Evolutionary conservation across 768 basidiomycete species (phyloP).

Genomic region (Mycena filopes): DNA sequence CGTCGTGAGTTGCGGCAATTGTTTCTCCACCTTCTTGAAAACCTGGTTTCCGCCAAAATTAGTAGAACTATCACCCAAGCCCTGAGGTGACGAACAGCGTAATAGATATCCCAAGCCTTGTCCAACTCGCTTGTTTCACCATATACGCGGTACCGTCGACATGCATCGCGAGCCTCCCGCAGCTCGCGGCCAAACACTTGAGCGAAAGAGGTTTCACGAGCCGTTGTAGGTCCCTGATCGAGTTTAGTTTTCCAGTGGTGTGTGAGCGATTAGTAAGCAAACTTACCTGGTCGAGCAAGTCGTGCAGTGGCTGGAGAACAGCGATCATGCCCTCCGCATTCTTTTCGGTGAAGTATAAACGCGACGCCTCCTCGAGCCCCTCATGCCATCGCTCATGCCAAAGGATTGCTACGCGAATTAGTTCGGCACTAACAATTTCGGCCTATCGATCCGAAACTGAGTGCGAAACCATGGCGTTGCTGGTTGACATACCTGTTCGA

Average conservation of each 20-base stretch:
- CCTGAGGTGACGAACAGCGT: slow-evolving; percentile 67
- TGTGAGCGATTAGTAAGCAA: background rate
- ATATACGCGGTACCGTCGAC: slow-evolving; percentile 84
- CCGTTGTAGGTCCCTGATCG: slow-evolving; percentile 88
- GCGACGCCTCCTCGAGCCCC: slow-evolving; percentile 96
- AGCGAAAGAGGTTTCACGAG: slow-evolving; percentile 93
- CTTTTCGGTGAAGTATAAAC: slow-evolving; percentile 95
- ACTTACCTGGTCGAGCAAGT: slow-evolving; percentile 85
- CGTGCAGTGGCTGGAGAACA: slow-evolving; percentile 90
- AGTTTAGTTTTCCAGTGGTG: slow-evolving; percentile 11
- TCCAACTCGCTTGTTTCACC: slow-evolving; percentile 92
- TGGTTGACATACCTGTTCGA: slow-evolving; percentile 74
- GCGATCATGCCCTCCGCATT: slow-evolving; percentile 98
- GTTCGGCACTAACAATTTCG: slow-evolving; percentile 88
- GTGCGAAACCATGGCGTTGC: slow-evolving; percentile 1
- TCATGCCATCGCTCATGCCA: slow-evolving; percentile 99
- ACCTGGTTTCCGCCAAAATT: slow-evolving; percentile 59
- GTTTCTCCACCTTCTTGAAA: slow-evolving; percentile 96
- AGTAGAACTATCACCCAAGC: background rate
- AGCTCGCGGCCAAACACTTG: slow-evolving; percentile 95
- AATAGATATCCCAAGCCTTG: slow-evolving; percentile 99
- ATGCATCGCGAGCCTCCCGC: slow-evolving; percentile 91
- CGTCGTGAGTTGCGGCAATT: slow-evolving; percentile 86
- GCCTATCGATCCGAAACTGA: slow-evolving; percentile 58
- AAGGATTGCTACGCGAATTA: slow-evolving; percentile 96